Percentiles rank a stretch among this genome's conserved stretches.
These are phyloP conservation scores for Wickerhamomyces ciferrii DNA, from an alignment of 805 yeast genomes.

Conservation along the genomic window DNA sequence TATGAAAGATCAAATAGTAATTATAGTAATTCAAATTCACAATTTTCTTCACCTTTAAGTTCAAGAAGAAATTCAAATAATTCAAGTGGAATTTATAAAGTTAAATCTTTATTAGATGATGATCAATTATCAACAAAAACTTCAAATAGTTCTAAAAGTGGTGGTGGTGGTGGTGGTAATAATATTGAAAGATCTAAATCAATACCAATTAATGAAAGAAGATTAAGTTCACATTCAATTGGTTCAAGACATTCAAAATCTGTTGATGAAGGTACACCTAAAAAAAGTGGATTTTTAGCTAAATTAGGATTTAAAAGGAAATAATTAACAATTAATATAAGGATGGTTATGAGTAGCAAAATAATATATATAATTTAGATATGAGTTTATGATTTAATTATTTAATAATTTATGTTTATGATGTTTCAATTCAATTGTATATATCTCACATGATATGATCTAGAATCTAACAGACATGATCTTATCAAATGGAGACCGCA, in stretches of 20 bases:
- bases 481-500: background rate
- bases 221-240: background rate
- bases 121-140: slow-evolving; percentile 5
- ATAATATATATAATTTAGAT: no score
- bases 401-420: no score
- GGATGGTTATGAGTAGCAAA: no score
- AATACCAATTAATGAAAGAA: slow-evolving; percentile 2
- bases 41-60: slow-evolving; percentile 1
- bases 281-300: background rate
- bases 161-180: background rate
- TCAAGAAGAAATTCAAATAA: slow-evolving; percentile 15
- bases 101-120: slow-evolving; percentile 16
- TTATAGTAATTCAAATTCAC: background rate
- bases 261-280: background rate
- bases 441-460: no score
- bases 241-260: background rate
- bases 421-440: no score
- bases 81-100: slow-evolving; percentile 13
- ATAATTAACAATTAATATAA: no score
- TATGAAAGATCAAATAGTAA: background rate
- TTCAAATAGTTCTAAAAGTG: background rate
- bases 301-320: slow-evolving; percentile 1
- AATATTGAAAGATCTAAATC: slow-evolving; percentile 12
- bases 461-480: no score
- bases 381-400: background rate